Evolutionary conservation across 805 yeast genomes (phyloP).

Genomic region (Barnettozyma vustinii): DNA sequence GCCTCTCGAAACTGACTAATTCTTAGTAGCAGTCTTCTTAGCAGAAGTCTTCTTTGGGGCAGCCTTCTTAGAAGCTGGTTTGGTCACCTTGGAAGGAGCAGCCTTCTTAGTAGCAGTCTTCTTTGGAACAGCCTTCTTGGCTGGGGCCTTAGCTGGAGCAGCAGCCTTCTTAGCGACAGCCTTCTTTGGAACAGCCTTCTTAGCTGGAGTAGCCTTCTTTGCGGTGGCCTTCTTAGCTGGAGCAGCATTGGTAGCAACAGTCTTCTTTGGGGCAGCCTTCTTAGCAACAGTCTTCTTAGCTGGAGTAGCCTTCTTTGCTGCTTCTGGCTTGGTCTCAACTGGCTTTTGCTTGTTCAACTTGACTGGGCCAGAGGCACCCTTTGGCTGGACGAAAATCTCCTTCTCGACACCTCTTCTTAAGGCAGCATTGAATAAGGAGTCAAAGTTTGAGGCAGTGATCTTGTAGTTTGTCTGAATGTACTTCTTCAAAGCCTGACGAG

Average conservation of each 20-base stretch:
- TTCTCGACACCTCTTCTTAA: conserved; percentile 73
- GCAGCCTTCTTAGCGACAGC: conserved; percentile 21
- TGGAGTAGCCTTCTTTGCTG: conserved; percentile 22
- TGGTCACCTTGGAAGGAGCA: conserved; percentile 23
- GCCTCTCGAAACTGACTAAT: conserved; percentile 13
- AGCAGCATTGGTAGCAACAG: conserved; percentile 14
- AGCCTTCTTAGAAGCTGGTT: conserved; percentile 20
- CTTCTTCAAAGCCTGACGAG: conserved; percentile 86
- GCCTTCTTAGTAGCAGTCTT: conserved; percentile 12
- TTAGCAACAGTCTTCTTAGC: conserved; percentile 19
- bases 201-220: conserved; percentile 20
- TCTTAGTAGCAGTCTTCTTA: conserved; percentile 14
- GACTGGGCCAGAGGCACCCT: conserved; percentile 86
- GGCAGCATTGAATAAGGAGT: conserved; percentile 69
- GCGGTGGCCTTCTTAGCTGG: conserved; percentile 17
- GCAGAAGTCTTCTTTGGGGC: conserved; percentile 8
- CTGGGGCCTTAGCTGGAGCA: conserved; percentile 12
- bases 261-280: conserved; percentile 17
- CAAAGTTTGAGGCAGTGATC: conserved; percentile 59
- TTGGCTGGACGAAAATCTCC: conserved; percentile 79
- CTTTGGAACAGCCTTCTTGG: conserved; percentile 16
- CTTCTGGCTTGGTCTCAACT: conserved; percentile 20
- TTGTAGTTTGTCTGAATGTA: conserved; percentile 62
- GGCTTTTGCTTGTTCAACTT: conserved; percentile 41
- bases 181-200: conserved; percentile 24